Conservation (phyloP, 1,139 yeast species). For the Hyphopichia khmerensis region DNA sequence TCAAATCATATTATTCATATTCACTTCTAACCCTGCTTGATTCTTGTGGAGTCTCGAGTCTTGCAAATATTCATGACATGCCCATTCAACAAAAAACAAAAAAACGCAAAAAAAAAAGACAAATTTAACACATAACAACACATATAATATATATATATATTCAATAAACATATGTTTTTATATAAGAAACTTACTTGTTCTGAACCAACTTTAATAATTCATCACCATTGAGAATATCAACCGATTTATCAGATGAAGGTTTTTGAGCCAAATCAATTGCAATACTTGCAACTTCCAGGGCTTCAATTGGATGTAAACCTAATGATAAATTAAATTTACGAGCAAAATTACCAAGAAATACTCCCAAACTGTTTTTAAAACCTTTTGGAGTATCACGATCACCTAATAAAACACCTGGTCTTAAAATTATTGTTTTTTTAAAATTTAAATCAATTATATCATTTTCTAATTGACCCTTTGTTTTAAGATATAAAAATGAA, state of each 20-base stretch:
- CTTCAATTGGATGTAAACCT: conserved; percentile 40
- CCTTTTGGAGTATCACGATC: conserved; percentile 49
- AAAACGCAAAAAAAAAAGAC: too few species aligned
- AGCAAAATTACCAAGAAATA: conserved; percentile 27
- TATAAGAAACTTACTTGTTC: too few species aligned
- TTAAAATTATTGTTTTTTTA: conserved; percentile 63
- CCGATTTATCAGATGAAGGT: conserved; percentile 6
- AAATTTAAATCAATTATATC: conserved; percentile 57
- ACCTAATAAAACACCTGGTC: conserved; percentile 72
- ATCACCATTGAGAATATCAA: conserved; percentile 5
- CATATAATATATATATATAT: too few species aligned
- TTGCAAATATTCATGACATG: too few species aligned
- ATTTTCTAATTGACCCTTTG: conserved; percentile 67
- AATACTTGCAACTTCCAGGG: conserved; percentile 48
- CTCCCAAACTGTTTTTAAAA: conserved; percentile 22
- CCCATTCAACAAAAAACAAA: too few species aligned
- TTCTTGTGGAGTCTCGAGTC: too few species aligned
- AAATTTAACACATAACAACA: too few species aligned
- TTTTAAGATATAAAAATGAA: conserved; percentile 51
- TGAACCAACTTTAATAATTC: conserved; percentile 2
- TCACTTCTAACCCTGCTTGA: too few species aligned
- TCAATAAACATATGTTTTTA: too few species aligned
- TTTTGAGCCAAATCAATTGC: conserved; percentile 33
- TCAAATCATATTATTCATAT: too few species aligned
- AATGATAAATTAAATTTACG: conserved; percentile 35